Evolutionary conservation across 1,284 basidiomycete genomes (phyloP), one percentile per base, ranked within the genome.

Genomic region (Ganoderma lucidum): DNA sequence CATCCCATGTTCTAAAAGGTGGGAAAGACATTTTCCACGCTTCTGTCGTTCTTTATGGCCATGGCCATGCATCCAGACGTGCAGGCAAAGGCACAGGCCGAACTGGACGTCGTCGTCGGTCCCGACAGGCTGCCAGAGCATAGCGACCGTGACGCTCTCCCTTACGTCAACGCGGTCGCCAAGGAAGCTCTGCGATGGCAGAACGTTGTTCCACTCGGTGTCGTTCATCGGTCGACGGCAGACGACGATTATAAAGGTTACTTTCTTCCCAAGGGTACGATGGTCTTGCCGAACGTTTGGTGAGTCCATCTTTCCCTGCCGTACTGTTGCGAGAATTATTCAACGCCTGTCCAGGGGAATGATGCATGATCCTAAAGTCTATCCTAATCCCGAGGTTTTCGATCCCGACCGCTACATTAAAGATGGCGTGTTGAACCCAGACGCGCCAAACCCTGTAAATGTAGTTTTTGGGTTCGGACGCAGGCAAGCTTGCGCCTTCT

Each of bases 51-150:
- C 70, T 78, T 82, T 68, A 75, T 83, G n/a, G 78, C 79, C 0
- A 79, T 83, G 78, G 63, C 80, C 2, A 73, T 80, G 59, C 74
- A 80, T 60, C 83, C 80, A 0, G 81, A 83, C 8, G 76, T 81
- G 6, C 76, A 76, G 59, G 45, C 51, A n/a, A 77, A 75, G 55
- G 77, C 78, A 1, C 81, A 81, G 41, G 70, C 72, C 0, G 80
- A 83, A 67, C 66, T 81, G 9, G 80, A 80, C 53, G 41, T 61
- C 0, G 70, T 78, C n/a, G 66, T 78, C 1, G 76, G 77, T 12
- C 65, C 67, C 23, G 76, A 81, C 39, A 69, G 75, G 17, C 66
- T 77, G 2, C 75, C 74, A 0, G 71, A 73, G 14, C 72, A 73
- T 30, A 51, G 61, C 15, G 75, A 77, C 48, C 69, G 66, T 1